phyloP scores from a whole-genome alignment of 768 basidiomycete genomes.

The Agrocybe praecox region DNA sequence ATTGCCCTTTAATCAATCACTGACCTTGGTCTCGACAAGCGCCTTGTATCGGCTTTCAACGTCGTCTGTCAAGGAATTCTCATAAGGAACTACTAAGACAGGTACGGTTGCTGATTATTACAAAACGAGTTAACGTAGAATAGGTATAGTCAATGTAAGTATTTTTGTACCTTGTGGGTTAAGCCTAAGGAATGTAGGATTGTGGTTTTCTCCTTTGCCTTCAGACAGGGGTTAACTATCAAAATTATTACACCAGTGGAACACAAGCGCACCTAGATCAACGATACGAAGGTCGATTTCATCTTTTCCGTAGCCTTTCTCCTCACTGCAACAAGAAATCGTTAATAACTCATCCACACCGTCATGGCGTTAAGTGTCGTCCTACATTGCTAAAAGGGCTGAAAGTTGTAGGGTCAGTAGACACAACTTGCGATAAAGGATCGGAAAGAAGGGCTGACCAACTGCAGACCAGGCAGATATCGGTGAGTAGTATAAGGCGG shows the following conservation, averaged over 20 bases:
- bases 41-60: conserved; percentile 82
- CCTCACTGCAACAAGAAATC: conserved; percentile 38
- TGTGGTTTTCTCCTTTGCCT: conserved; percentile 83
- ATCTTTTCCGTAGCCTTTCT: conserved; percentile 84
- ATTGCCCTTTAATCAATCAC: not conserved
- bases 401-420: conserved; percentile 41
- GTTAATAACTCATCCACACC: not conserved
- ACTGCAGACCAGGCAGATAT: conserved; percentile 66
- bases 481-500: conserved; percentile 75
- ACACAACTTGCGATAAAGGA: not conserved
- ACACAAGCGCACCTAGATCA: conserved; percentile 51
- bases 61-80: conserved; percentile 68
- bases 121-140: not conserved
- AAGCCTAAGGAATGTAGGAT: conserved; percentile 73
- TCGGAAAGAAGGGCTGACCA: conserved; percentile 39
- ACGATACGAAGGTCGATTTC: conserved; percentile 74
- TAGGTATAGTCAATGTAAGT: not conserved
- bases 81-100: conserved; percentile 81
- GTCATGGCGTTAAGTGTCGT: no score
- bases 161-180: conserved; percentile 66
- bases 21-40: conserved; percentile 72
- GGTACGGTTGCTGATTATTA: conserved; percentile 67
- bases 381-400: conserved; percentile 49
- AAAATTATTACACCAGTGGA: not conserved
- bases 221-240: conserved; percentile 3